Evolutionary conservation across 768 basidiomycete species (phyloP), one percentile per base, ranked within the genome.

Genomic region (Leccinum aurantiacum): DNA sequence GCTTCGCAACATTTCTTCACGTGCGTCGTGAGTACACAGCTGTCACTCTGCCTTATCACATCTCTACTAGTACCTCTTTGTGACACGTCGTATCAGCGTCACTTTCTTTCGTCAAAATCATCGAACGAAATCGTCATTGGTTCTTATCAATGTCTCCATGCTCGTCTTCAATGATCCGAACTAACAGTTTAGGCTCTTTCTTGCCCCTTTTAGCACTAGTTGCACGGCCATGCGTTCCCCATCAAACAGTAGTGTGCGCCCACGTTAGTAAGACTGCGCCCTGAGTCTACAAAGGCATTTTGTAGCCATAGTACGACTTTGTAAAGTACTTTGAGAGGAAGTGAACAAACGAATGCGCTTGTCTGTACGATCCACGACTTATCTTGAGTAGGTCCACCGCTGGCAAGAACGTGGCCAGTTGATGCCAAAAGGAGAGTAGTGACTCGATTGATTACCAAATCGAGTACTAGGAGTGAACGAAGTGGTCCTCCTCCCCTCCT

Each of bases 351-450:
- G 15, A 3, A 38, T 38, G 15, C 37, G 37, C 37, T 38, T 1
- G 15, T 38, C 37, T 38, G 15, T 33, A 33, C 31, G 31, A 33
- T 33, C 31, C 31, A 33, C 31, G 31, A 33, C 31, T 35, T 14
- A 35, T 35, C 13, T 35, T 35, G 35, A 35, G 14, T 14, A 14
- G 35, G 35, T 35, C 35, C 35, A 6, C 29, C 29, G 14, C 35
- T 10, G 35, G 35, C 41, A 41, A 41, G 41, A 41, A 41, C 9
- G 17, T 41, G 41, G 41, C 41, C 41, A 25, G 48, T 4, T 24
- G 37, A 77, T 52, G 9, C 71, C 74, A 69, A 68, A 68, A 47
- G 67, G 62, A 57, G 41, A 24, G 54, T 14, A 63, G 46, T 72
- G 70, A 68, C 70, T 71, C 70, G 64, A 37, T 51, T 24, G 14